Conservation (phyloP, 1,139 yeast genomes). For the Taphrina confusa region DNA sequence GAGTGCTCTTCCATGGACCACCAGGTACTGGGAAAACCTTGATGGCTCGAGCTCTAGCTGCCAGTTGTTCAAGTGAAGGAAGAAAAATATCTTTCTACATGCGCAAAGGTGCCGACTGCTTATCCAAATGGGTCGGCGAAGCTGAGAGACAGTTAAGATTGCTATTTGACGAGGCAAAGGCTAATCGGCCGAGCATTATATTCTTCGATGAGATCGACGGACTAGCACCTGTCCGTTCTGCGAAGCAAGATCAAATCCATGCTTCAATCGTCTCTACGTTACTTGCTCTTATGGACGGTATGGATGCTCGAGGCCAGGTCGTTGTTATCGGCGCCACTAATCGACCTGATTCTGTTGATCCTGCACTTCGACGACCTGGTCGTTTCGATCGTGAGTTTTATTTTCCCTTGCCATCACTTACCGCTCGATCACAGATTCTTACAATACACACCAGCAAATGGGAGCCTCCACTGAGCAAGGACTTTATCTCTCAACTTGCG, state of each 20-base stretch:
- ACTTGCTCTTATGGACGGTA: conserved; percentile 96
- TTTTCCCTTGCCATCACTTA: conserved; percentile 85
- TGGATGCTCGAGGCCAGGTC: conserved; percentile 96
- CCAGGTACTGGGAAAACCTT: conserved; percentile 99
- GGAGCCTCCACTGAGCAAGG: conserved; percentile 67
- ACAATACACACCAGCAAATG: conserved; percentile 85
- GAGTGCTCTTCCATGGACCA: conserved; percentile 97
- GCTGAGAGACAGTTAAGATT: conserved; percentile 92
- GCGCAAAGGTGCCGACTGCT: conserved; percentile 98
- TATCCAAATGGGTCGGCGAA: conserved; percentile 99
- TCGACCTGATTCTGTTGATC: conserved; percentile 96
- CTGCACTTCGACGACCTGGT: conserved; percentile 96
- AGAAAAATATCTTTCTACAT: conserved; percentile 91
- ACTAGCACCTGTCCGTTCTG: conserved; percentile 93
- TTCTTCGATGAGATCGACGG: conserved; percentile 98
- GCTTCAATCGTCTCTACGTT: conserved; percentile 95
- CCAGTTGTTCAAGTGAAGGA: conserved; percentile 80
- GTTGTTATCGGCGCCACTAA: conserved; percentile 98
- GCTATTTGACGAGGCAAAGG: conserved; percentile 91
- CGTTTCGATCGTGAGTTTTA: conserved; percentile 95
- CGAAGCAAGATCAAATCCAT: conserved; percentile 96
- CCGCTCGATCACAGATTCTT: conserved; percentile 75
- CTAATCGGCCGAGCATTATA: conserved; percentile 92
- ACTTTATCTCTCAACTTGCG: conserved; percentile 69
- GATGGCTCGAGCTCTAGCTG: conserved; percentile 96